phyloP scores from a whole-genome alignment of 2,329 filamentous ascomycete genomes.

The Aspergillus sp. region DNA sequence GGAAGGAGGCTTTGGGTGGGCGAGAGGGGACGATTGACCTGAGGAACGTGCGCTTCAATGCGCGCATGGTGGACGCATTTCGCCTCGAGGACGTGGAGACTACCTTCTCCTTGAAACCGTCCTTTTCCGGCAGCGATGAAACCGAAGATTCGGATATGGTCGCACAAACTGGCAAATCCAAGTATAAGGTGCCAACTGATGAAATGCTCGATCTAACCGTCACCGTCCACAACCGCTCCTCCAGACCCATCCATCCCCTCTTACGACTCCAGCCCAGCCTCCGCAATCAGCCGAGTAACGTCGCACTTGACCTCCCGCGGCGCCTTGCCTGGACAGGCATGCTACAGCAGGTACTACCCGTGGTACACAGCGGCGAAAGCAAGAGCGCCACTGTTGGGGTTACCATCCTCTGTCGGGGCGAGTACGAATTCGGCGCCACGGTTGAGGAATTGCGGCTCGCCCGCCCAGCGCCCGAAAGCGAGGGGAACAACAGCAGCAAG shows the following conservation, averaged over 20 bases:
- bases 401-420: slow-evolving; percentile 75
- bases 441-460: slow-evolving; percentile 76
- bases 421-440: slow-evolving; percentile 79
- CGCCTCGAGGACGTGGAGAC: slow-evolving; percentile 79
- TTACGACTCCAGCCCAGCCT: slow-evolving; percentile 78
- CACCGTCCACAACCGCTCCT: slow-evolving; percentile 74
- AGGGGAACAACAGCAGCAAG: slow-evolving; percentile 10
- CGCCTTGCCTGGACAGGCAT: slow-evolving; percentile 85
- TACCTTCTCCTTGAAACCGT: slow-evolving; percentile 50
- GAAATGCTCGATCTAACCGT: slow-evolving; percentile 72
- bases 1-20: slow-evolving; percentile 65
- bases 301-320: slow-evolving; percentile 79
- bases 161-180: slow-evolving; percentile 48
- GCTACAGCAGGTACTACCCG: slow-evolving; percentile 73
- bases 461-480: slow-evolving; percentile 25
- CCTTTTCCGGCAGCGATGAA: slow-evolving; percentile 26
- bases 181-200: slow-evolving; percentile 58
- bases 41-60: slow-evolving; percentile 72
- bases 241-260: slow-evolving; percentile 69
- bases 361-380: slow-evolving; percentile 63
- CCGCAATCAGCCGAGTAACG: slow-evolving; percentile 70
- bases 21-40: slow-evolving; percentile 74
- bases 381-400: slow-evolving; percentile 69
- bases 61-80: slow-evolving; percentile 81
- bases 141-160: slow-evolving; percentile 27